These are phyloP conservation scores for Fragosphaeria purpurea DNA, from an alignment of 2,329 filamentous ascomycete genomes.

Conservation along the genomic window DNA sequence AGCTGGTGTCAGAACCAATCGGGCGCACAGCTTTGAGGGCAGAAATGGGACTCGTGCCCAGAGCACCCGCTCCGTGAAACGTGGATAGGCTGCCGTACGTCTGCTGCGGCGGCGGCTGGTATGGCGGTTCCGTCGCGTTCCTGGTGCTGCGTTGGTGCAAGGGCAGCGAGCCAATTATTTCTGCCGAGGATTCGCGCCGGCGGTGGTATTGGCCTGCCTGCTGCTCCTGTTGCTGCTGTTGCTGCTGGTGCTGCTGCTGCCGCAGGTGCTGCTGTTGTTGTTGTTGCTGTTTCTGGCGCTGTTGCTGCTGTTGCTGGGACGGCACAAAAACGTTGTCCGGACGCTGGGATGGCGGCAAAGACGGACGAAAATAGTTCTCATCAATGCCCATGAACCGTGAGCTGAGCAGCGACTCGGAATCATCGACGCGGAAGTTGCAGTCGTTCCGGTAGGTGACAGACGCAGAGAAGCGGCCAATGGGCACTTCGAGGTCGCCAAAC, in stretches of 20 bases:
- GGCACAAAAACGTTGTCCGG: conserved; percentile 17
- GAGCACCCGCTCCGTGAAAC: conserved; percentile 68
- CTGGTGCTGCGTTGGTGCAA: conserved; percentile 44
- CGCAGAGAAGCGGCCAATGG: conserved; percentile 73
- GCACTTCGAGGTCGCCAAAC: conserved; percentile 78
- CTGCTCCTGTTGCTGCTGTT: neutral
- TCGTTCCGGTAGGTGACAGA: conserved; percentile 78
- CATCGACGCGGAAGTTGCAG: conserved; percentile 83
- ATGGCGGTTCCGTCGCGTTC: conserved; percentile 41
- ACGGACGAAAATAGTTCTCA: conserved; percentile 77
- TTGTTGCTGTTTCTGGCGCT: neutral
- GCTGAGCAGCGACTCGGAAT: conserved; percentile 81
- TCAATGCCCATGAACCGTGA: conserved; percentile 89
- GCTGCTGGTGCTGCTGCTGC: neutral
- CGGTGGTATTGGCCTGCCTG: conserved; percentile 11
- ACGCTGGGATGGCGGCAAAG: conserved; percentile 45
- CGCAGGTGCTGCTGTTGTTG: conserved; percentile 4
- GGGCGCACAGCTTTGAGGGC: conserved; percentile 61
- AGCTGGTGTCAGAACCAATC: conserved; percentile 52
- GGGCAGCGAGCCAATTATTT: conserved; percentile 64
- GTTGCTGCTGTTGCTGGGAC: neutral
- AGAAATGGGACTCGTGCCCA: conserved; percentile 79
- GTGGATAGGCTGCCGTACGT: conserved; percentile 86
- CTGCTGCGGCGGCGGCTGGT: conserved; percentile 36
- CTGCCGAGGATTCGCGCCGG: conserved; percentile 30